Conservation (phyloP, 2,329 filamentous ascomycete species). For the Exophiala lecanii-corni region DNA sequence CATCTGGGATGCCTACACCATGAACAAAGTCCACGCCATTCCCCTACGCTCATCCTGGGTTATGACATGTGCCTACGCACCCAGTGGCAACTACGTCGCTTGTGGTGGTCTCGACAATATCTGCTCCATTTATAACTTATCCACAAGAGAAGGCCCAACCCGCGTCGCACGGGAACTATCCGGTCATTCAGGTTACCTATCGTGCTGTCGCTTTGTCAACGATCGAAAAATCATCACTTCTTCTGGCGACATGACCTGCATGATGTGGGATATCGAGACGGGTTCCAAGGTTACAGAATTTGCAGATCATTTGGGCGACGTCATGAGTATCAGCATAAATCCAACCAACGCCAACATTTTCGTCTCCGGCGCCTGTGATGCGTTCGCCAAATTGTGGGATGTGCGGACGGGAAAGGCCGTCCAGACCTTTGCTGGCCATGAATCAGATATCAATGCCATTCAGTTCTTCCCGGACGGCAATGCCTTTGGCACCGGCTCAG, state of each 20-base stretch:
- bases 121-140: constrained; percentile 99
- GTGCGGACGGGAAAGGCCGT: constrained; percentile 97
- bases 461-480: constrained; percentile 99
- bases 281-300: constrained; percentile 97
- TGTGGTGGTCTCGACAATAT: constrained; percentile 99
- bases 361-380: constrained; percentile 97
- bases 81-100: constrained; percentile 95
- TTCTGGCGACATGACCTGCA: constrained; percentile 98
- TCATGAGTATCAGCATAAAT: constrained; percentile 99
- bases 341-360: constrained; percentile 99
- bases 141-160: constrained; percentile 93
- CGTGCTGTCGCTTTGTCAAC: constrained; percentile 98
- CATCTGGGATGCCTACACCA: constrained; percentile 99
- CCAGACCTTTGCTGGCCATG: constrained; percentile 96
- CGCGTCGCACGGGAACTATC: constrained; percentile 93
- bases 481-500: constrained; percentile 95
- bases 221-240: constrained; percentile 96
- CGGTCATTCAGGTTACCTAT: constrained; percentile 93
- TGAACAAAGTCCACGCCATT: constrained; percentile 99
- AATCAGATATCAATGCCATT: constrained; percentile 98
- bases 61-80: constrained; percentile 99
- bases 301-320: constrained; percentile 94
- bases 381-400: constrained; percentile 98
- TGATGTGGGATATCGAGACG: constrained; percentile 99
- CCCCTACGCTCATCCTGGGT: constrained; percentile 97